Base-by-base conservation (phyloP, 352 stramenopile species). In the Phytophthora rubi region DNA sequence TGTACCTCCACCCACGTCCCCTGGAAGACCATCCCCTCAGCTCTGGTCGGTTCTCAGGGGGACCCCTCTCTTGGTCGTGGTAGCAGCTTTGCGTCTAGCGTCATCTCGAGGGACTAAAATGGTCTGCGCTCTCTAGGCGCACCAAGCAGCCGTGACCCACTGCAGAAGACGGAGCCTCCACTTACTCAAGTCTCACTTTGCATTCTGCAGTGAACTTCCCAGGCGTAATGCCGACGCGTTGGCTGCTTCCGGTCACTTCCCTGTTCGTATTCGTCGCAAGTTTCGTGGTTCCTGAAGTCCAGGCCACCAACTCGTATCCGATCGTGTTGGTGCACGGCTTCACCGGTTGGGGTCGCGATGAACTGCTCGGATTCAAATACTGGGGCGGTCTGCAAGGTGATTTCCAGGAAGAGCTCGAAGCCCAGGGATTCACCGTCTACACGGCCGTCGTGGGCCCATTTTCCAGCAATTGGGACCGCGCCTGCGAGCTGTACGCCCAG, bases 401-500 rank as follows among this genome's bases (percentile, higher is more conserved):
- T 53, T 62, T 80, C 26, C 53, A 70, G 35, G 54, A 79, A 28
- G 65, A 82, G 52, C 74, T 86, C 33, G 49, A 48, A 15, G 37
- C 37, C 0, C 28, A 71, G 45, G 80, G 44, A 5, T 51, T 26
- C 44, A 51, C 44, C 16, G 44, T 51, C 44, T 51, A 26, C 44
- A 51, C 44, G 8, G 44, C 44, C n/a, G 44, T 51, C 3, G 44
- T 51, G 1, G 44, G 44, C 3, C 44, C 44, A 15, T 45, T 45
- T 45, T 45, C 37, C 44, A 51, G 44, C 44, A 51, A 51, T 16
- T 51, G 44, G 44, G 44, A 51, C 44, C 79, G 81, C 33, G 79
- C 81, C 16, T 82, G 75, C 30, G 81, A 89, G 35, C 51, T 83
- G 2, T 89, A 83, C 74, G 77, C 79, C 28, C 75, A 81, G 52